Evolutionary conservation across 768 basidiomycete genomes (phyloP), one percentile per base, ranked within the genome.

Genomic region (Russula emetica): DNA sequence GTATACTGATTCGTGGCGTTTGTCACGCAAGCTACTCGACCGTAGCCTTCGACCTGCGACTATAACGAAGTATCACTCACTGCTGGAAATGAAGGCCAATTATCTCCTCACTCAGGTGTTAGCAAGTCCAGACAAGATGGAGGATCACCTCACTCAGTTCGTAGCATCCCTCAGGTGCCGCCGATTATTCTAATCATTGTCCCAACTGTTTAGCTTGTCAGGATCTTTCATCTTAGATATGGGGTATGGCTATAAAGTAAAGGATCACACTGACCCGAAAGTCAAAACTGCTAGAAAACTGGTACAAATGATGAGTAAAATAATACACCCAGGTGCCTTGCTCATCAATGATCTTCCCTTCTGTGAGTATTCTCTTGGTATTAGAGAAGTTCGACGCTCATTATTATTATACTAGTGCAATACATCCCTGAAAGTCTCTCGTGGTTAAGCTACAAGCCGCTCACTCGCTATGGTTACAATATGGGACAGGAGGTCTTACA

Each of bases 271-370:
- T 42, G 62, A 63, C 18, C 14, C 22, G 22, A 63, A 44, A 24
- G 14, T 63, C 22, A 20, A 34, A 1, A 18, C 22, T 7, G 49
- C 62, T n/a, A 30, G 18, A 18, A 6, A 58, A 6, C 14, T 49
- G 26, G 10, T 24, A 6, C 9, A 32, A 10, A 14, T 62, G 22
- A 14, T 5, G 1, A 10, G 36, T 32, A 5, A 28, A 47, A 9
- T 26, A 5, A 20, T 16, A 2, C 61, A 57, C 2, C 61, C 60
- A 6, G 65, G 60, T 22, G 51, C 38, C 18, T 24, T 62, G 11
- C 55, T 66, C 13, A 56, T 66, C 32, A 66, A 66, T 22, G 34
- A 53, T 10, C 18, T 66, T 44, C 65, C 65, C 0, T 49, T 58
- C 3, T 30, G 66, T 66, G 38, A 7, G 66, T 50, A 22, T 1